A percentile compares a stretch with the other conserved stretches of the same genome.
Evolutionary conservation across 2,329 filamentous ascomycete species (phyloP).

Genomic region (Plectosphaerella sp.): DNA sequence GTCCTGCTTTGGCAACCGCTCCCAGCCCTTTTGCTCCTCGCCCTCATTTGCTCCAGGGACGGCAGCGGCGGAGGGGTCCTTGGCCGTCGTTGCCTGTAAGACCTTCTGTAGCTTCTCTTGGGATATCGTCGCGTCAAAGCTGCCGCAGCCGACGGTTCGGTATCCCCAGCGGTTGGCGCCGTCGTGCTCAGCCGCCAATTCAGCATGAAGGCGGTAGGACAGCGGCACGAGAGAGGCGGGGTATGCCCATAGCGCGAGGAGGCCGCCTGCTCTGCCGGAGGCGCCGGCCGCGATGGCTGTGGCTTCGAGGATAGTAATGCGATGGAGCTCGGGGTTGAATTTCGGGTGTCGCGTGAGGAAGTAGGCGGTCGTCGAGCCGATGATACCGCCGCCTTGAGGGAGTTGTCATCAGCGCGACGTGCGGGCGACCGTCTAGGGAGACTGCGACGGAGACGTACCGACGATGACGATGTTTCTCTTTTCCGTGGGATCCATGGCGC

Average conservation of each 20-base stretch:
- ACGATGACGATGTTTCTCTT: slow-evolving; percentile 47
- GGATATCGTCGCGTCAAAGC: slow-evolving; percentile 36
- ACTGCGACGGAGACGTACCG: slow-evolving; percentile 24
- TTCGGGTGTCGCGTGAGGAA: slow-evolving; percentile 81
- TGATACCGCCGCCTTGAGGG: slow-evolving; percentile 75
- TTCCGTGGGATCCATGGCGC: slow-evolving; percentile 9
- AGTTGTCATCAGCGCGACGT: slow-evolving; percentile 2
- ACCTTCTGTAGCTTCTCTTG: slow-evolving; percentile 26
- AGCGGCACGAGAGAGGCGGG: slow-evolving; percentile 78
- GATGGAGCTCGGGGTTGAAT: slow-evolving; percentile 71
- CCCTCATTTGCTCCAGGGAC: slow-evolving; percentile 3
- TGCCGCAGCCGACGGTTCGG: slow-evolving; percentile 70
- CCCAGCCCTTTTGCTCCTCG: slow-evolving; percentile 43
- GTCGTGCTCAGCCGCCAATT: slow-evolving; percentile 79
- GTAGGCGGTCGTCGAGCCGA: slow-evolving; percentile 88
- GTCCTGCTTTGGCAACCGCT: slow-evolving; percentile 59
- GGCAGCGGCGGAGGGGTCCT: slow-evolving; percentile 4
- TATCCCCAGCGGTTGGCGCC: slow-evolving; percentile 85
- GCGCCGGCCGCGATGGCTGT: slow-evolving; percentile 82
- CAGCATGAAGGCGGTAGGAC: slow-evolving; percentile 76
- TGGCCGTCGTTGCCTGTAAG: slow-evolving; percentile 7
- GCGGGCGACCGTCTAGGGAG: not conserved
- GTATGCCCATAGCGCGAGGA: slow-evolving; percentile 90
- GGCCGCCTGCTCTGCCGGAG: slow-evolving; percentile 89
- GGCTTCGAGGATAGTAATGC: slow-evolving; percentile 83